Evolutionary conservation across 2,329 filamentous ascomycete genomes (phyloP), one percentile per base, ranked within the genome.

Genomic region (Xylariomycetidae sp.): DNA sequence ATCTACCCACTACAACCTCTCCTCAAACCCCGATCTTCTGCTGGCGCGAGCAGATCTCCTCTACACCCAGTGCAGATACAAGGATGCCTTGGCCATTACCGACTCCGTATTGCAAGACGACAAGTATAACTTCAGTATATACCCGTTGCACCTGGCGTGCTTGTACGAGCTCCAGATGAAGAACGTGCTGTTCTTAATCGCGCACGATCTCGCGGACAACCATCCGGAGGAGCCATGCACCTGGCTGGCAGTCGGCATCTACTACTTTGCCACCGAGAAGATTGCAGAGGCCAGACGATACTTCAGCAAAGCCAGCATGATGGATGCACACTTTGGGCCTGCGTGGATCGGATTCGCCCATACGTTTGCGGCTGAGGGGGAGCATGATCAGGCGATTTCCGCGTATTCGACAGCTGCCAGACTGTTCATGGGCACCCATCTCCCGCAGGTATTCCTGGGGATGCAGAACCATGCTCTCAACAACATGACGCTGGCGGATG

Each of bases 321-420:
- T 98, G 81, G 89, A 98, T 54, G 85, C 90, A 6, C 90, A 96
- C 63, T 98, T 95, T 50, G 90, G 90, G 0, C 86, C 92, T 1
- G 92, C 92, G 3, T 98, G 92, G 92, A 96, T 98, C 44, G 92
- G 93, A 2, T 98, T 98, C 54, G 92, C 92, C 1, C 93, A 98
- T 58, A 98, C 92, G 0, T 98, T 98, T 57, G 92, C 92, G 1
- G 89, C 88, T 9, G 92, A 98, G 58, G 92, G 92, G 32, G 92
- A 98, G 60, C 89, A 96, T 58, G 92, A 98, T 57, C 92, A 98
- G 63, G 92, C 92, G 29, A 95, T 98, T 43, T 93, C 89, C 7
- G 92, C 93, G 0, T 98, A 98, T 63, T 94, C 86, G 19, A 98
- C 92, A 1, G 92, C 92, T 1, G 90, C 90, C 2, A 76, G 92